Percentiles rank a stretch among this genome's conserved stretches.
phyloP scores from a whole-genome alignment of 73 alveolate species.

The Paramecium caudatum region DNA sequence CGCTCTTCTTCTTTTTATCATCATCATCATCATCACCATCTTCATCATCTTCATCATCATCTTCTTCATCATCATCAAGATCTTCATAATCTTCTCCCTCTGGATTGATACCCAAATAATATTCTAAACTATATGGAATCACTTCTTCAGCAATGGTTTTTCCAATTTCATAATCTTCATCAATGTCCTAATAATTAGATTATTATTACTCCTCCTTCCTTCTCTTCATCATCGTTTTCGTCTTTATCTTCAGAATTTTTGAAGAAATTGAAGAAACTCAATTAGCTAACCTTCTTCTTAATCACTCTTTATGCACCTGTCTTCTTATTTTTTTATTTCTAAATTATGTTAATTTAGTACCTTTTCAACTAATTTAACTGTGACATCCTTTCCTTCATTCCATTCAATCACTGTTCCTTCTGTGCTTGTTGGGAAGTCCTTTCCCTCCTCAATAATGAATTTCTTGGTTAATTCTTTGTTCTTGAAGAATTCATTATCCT shows the following conservation, averaged over 20 bases:
- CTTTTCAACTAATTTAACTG: conserved; percentile 89
- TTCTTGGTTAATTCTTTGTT: conserved; percentile 88
- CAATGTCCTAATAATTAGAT: conserved; percentile 37
- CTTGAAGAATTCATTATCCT: conserved; percentile 92
- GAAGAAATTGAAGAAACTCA: conserved; percentile 95
- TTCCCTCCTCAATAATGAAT: conserved; percentile 86
- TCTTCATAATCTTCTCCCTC: conserved; percentile 86
- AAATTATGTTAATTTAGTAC: neutral
- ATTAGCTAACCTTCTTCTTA: conserved; percentile 84
- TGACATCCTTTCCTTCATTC: conserved; percentile 95
- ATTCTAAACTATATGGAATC: conserved; percentile 96
- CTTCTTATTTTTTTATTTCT: conserved; percentile 96
- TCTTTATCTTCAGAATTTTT: conserved; percentile 90
- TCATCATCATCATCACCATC: conserved; percentile 31
- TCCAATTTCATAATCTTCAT: conserved; percentile 89
- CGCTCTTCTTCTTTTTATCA: conserved; percentile 45
- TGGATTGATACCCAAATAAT: conserved; percentile 91
- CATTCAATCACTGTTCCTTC: conserved; percentile 93
- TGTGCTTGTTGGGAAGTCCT: conserved; percentile 87
- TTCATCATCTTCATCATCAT: conserved; percentile 73
- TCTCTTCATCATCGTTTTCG: conserved; percentile 71
- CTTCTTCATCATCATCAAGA: conserved; percentile 83
- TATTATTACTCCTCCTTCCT: neutral
- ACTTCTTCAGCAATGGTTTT: conserved; percentile 93
- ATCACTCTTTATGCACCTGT: conserved; percentile 85